Percentiles rank a stretch among this genome's conserved stretches.
Conservation (phyloP, 192 early-diverging fungal genomes). For the Coemansia asiatica region DNA sequence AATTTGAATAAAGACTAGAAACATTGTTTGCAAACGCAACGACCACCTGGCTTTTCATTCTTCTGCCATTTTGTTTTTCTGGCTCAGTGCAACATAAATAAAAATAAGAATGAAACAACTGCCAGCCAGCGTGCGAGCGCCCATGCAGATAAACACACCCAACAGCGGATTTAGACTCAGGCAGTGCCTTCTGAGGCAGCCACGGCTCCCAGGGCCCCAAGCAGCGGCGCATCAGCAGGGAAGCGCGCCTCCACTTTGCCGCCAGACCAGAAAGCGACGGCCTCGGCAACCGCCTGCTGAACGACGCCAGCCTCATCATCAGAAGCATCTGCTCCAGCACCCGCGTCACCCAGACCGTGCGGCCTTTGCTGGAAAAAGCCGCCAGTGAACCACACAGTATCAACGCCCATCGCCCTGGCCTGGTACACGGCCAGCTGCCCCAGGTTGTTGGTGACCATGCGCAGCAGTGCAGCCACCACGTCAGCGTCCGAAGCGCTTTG, state of each 20-base stretch:
- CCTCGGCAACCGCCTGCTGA: constrained; percentile 19
- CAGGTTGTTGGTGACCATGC: constrained; percentile 45
- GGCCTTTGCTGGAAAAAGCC: constrained; percentile 20
- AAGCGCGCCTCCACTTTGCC: constrained; percentile 23
- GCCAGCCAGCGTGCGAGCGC: not conserved
- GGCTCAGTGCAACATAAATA: no score
- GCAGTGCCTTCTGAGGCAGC: not conserved
- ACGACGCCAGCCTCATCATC: constrained; percentile 10
- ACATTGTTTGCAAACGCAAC: not conserved
- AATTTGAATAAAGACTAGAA: not conserved
- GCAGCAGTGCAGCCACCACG: constrained; percentile 35
- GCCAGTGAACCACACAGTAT: constrained; percentile 43
- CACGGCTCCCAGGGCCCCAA: constrained; percentile 43
- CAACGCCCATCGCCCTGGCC: constrained; percentile 23
- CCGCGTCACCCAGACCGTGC: not conserved
- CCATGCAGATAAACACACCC: not conserved
- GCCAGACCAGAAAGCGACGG: constrained; percentile 46
- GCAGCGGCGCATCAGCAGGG: constrained; percentile 20
- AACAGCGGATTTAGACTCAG: no score
- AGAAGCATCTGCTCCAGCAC: not conserved
- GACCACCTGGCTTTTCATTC: not conserved
- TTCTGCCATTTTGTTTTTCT: not conserved
- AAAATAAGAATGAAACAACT: not conserved
- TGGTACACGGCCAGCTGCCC: constrained; percentile 52
- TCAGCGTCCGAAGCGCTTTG: constrained; percentile 27